phyloP scores from a whole-genome alignment of 352 stramenopile species.

The Pythium chondricola region DNA sequence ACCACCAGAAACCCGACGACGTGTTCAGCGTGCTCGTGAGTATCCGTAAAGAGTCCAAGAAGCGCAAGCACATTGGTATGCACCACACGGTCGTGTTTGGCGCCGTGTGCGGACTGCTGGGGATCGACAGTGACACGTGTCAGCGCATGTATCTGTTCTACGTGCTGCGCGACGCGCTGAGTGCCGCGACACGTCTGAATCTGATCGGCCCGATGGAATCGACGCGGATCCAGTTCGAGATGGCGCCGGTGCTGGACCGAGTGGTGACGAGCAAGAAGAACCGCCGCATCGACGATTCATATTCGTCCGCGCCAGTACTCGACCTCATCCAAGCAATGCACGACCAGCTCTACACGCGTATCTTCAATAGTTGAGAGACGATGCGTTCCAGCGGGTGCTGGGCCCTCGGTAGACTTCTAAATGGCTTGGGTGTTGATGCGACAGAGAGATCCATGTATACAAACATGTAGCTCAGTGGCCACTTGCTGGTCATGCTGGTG shows the following conservation, averaged over 20 bases:
- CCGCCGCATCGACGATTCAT: slow-evolving; percentile 50
- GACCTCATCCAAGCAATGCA: slow-evolving; percentile 81
- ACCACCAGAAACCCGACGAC: slow-evolving; percentile 19
- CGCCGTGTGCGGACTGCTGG: slow-evolving; percentile 49
- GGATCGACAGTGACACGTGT: slow-evolving; percentile 29
- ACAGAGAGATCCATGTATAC: no score
- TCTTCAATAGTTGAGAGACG: slow-evolving; percentile 66
- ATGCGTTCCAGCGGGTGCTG: no score
- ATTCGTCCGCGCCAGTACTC: slow-evolving; percentile 71
- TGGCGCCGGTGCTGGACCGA: slow-evolving; percentile 36
- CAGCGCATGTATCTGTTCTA: slow-evolving; percentile 83
- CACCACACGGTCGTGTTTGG: slow-evolving; percentile 73
- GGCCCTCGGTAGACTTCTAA: no score
- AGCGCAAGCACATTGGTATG: slow-evolving; percentile 37
- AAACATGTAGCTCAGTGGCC: no score
- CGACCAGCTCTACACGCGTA: slow-evolving; percentile 84
- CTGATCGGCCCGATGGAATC: slow-evolving; percentile 68
- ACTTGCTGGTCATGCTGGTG: no score
- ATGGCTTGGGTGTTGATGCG: no score
- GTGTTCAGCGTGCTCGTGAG: slow-evolving; percentile 32
- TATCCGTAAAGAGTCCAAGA: slow-evolving; percentile 46
- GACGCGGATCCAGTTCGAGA: slow-evolving; percentile 60
- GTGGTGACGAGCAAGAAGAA: slow-evolving; percentile 67
- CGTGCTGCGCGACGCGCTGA: slow-evolving; percentile 64
- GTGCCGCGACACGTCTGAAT: slow-evolving; percentile 74